These are phyloP conservation scores for Rosa multiflora DNA, from an alignment of 306 rosid genomes.

Conservation along the genomic window DNA sequence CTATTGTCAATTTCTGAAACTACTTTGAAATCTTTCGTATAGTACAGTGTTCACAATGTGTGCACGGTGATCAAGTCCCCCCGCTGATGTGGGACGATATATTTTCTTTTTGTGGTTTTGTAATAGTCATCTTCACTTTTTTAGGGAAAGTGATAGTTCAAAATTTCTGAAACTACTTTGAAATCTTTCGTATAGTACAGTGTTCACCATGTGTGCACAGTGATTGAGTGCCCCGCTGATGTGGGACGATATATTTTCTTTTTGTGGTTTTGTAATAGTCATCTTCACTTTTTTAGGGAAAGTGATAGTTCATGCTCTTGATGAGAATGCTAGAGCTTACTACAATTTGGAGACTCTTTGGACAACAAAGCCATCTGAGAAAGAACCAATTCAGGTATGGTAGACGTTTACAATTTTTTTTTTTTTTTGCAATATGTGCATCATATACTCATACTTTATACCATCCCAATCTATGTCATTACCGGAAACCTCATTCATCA, in stretches of 20 bases:
- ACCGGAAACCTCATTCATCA: not conserved
- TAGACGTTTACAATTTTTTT: slow-evolving; percentile 4
- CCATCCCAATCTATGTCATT: not conserved
- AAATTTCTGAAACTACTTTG: not conserved
- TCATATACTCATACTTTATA: not conserved
- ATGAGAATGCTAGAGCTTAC: slow-evolving; percentile 91
- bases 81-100: too few relatives aligned
- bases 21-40: too few relatives aligned
- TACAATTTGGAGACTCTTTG: slow-evolving; percentile 87
- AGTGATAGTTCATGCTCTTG: slow-evolving; percentile 89
- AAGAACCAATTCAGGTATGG: slow-evolving; percentile 55
- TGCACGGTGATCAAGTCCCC: too few relatives aligned
- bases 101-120: too few relatives aligned
- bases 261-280: not conserved
- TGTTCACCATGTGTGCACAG: not conserved
- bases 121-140: too few relatives aligned
- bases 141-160: too few relatives aligned
- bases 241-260: slow-evolving; percentile 3
- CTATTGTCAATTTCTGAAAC: too few relatives aligned
- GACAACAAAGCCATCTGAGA: slow-evolving; percentile 43
- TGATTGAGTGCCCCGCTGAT: not conserved
- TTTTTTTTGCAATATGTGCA: slow-evolving; percentile 3
- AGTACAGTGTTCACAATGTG: too few relatives aligned
- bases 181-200: not conserved
- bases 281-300: slow-evolving; percentile 51